phyloP scores from a whole-genome alignment of 345 rosid genomes.

The Heritiera littoralis region DNA sequence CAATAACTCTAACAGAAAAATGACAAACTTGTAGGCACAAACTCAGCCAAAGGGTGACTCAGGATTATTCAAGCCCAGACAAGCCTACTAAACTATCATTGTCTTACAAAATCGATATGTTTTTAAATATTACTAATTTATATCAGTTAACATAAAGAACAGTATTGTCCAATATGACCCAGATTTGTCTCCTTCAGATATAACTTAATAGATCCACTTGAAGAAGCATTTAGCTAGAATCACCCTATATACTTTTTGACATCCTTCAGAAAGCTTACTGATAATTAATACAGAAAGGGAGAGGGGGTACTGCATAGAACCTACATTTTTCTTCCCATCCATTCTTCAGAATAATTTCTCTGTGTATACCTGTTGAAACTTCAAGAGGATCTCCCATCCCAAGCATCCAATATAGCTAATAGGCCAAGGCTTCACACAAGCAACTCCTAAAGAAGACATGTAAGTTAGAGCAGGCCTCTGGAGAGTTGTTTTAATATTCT shows the following conservation, averaged over 20 bases:
- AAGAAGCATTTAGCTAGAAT: background rate
- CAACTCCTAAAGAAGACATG: background rate
- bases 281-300: background rate
- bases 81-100: background rate
- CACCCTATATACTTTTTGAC: background rate
- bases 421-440: conserved; percentile 6
- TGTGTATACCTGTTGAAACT: background rate
- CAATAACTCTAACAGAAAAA: background rate
- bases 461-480: background rate
- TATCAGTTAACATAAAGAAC: background rate
- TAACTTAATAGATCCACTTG: background rate
- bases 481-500: background rate
- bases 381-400: conserved; percentile 2
- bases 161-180: background rate
- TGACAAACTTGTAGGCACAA: background rate
- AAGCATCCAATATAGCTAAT: background rate
- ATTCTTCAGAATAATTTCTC: conserved; percentile 7
- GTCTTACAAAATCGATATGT: background rate
- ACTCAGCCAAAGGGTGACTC: background rate
- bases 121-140: background rate
- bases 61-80: background rate
- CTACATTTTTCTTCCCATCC: background rate
- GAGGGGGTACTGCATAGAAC: background rate
- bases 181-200: background rate
- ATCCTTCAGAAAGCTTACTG: background rate